Conservation (phyloP, 2,329 filamentous ascomycete species). For the Cladobotryum mycophilum region DNA sequence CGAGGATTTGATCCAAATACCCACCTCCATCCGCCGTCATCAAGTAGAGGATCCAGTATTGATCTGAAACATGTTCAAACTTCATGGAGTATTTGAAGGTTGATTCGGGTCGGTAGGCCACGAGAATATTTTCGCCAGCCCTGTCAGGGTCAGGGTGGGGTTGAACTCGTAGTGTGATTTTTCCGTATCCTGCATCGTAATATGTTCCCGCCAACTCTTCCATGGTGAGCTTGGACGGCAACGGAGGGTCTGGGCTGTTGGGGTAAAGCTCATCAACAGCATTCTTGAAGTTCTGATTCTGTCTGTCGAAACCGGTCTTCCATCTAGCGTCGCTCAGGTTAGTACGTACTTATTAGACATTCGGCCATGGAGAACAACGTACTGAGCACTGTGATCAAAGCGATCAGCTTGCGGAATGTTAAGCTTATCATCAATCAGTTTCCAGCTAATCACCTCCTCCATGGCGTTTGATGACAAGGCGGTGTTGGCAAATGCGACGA, state of each 20-base stretch:
- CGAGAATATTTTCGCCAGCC: constrained; percentile 15
- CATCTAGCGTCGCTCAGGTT: constrained; percentile 2
- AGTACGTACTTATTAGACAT: neutral
- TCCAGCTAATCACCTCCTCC: constrained; percentile 19
- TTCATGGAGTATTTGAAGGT: constrained; percentile 18
- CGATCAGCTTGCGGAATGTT: constrained; percentile 17
- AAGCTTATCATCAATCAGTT: constrained; percentile 26
- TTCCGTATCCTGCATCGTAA: constrained; percentile 36
- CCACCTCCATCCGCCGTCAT: neutral
- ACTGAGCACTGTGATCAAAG: constrained; percentile 14
- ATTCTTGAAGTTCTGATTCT: constrained; percentile 20
- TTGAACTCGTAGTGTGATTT: constrained; percentile 16
- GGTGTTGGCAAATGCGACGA: constrained; percentile 36
- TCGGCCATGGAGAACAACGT: constrained; percentile 9
- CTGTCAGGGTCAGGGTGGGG: constrained; percentile 10
- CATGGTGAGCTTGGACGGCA: constrained; percentile 29
- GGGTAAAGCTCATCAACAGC: constrained; percentile 33
- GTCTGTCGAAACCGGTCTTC: neutral
- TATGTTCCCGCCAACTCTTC: constrained; percentile 36
- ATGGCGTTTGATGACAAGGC: constrained; percentile 31
- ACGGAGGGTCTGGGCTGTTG: constrained; percentile 25
- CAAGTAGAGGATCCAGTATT: constrained; percentile 21
- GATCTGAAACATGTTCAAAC: constrained; percentile 23
- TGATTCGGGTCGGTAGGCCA: constrained; percentile 18
- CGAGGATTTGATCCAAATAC: constrained; percentile 4